Conservation (phyloP, 805 yeast species). For the Blastobotrys muscicola region DNA sequence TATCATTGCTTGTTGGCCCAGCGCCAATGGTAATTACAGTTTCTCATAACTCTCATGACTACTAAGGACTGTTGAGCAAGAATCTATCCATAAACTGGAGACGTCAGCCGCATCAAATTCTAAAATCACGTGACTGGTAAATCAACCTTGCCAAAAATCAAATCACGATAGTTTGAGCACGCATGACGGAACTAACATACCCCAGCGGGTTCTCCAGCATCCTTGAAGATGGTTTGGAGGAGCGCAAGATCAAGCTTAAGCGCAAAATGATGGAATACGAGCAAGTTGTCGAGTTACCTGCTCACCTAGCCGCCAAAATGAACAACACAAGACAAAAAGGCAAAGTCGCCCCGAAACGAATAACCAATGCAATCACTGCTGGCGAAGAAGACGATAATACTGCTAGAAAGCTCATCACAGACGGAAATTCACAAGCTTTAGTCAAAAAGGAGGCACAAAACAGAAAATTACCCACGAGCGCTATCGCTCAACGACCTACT, state of each 20-base stretch:
- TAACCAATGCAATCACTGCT: neutral
- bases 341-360: neutral
- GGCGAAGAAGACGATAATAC: neutral
- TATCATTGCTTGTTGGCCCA: too few species aligned
- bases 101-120: neutral
- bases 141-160: too few species aligned
- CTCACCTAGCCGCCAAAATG: conserved; percentile 18
- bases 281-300: conserved; percentile 18
- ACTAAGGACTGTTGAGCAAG: too few species aligned
- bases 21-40: too few species aligned
- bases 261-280: conserved; percentile 17
- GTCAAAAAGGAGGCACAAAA: neutral
- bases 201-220: too few species aligned
- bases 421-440: neutral
- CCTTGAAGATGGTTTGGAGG: too few species aligned
- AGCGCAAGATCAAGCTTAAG: conserved; percentile 2
- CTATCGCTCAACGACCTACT: neutral
- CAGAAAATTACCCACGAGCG: too few species aligned
- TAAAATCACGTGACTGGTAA: neutral
- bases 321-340: conserved; percentile 1
- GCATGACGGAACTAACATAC: too few species aligned
- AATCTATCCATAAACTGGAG: too few species aligned
- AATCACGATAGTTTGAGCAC: too few species aligned
- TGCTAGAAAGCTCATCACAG: neutral
- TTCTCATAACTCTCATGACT: too few species aligned